Evolutionary conservation across 2,329 filamentous ascomycete genomes (phyloP), one percentile per base, ranked within the genome.

Genomic region (Fusarium humuli): DNA sequence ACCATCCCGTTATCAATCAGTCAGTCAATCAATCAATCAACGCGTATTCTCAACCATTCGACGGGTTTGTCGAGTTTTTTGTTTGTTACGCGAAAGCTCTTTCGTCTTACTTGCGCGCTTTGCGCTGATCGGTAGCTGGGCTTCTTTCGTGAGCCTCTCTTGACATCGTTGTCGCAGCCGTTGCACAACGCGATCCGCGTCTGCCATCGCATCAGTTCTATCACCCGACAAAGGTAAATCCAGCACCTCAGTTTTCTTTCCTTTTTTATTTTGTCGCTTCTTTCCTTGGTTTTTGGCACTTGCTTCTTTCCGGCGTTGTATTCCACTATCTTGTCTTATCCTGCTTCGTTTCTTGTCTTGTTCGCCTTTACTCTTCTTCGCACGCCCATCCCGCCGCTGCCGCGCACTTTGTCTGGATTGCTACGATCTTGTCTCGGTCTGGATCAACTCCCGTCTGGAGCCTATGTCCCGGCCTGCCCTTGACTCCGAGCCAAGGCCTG

Each of bases 141-240:
- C 54, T 59, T 48, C 40, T 14, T 61, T 48, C 30, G 52, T 48
- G 57, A 66, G 48, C 61, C 56, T 73, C 67, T 54, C 41, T 64
- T 63, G 61, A 61, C 61, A 47, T 74, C 71, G 59, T 64, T 72
- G 59, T 57, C 57, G 66, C 59, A 60, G 53, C 49, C 49, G 73
- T 75, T 65, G 73, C 72, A 75, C 73, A 75, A 75, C 73, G 65
- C 72, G 73, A 70, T 71, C 69, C 73, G 70, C 70, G 63, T 71
- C 68, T 62, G 58, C 70, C 70, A 59, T 70, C 58, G 54, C 60
- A 61, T 70, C 60, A 61, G 49, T 44, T 69, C 50, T 42, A 73
- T 75, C 73, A 73, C 73, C 73, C 71, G 67, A 66, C 56, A 67
- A 75, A 74, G 73, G 73, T 75, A 75, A 73, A 62, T 63, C 29